Evolutionary conservation across 1,284 basidiomycete genomes (phyloP).

Genomic region (Phlebopus sp.): DNA sequence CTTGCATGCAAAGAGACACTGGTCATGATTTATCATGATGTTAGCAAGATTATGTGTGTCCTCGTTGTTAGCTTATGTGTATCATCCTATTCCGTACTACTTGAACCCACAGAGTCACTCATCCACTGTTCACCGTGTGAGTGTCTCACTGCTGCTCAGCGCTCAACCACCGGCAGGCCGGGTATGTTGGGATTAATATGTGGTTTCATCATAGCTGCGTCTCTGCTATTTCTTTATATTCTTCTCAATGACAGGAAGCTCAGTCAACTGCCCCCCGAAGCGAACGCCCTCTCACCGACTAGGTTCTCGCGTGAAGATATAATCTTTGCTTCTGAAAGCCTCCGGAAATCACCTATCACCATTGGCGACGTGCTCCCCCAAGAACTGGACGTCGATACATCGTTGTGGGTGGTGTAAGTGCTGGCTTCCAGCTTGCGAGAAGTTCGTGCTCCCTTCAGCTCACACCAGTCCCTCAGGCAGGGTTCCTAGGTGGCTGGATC

Average conservation of each 20-base stretch:
- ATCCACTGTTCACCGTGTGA: too few species aligned
- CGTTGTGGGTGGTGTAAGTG: slow-evolving; percentile 51
- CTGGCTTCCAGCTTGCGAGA: not conserved
- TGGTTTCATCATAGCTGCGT: slow-evolving; percentile 6
- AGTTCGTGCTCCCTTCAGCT: not conserved
- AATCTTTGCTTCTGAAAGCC: slow-evolving; percentile 32
- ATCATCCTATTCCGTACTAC: not conserved
- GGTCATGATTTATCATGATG: too few species aligned
- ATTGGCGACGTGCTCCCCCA: slow-evolving; percentile 40
- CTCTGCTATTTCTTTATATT: slow-evolving; percentile 41
- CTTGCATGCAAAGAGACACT: too few species aligned
- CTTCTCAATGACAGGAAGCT: slow-evolving; percentile 51
- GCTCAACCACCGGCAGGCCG: not conserved
- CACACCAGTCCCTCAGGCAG: slow-evolving; percentile 42
- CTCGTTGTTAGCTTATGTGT: not conserved
- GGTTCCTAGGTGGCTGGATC: slow-evolving; percentile 76
- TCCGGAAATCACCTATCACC: slow-evolving; percentile 34
- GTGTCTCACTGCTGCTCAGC: not conserved
- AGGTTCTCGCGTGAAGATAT: slow-evolving; percentile 44
- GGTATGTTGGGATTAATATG: slow-evolving; percentile 17
- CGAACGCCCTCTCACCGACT: slow-evolving; percentile 42
- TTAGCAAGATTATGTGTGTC: too few species aligned
- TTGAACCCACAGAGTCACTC: not conserved
- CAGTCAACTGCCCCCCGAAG: slow-evolving; percentile 42
- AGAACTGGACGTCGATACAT: slow-evolving; percentile 57